Evolutionary conservation across 257 asterid species (phyloP).

Genomic region (Capsicum rhomboideum): DNA sequence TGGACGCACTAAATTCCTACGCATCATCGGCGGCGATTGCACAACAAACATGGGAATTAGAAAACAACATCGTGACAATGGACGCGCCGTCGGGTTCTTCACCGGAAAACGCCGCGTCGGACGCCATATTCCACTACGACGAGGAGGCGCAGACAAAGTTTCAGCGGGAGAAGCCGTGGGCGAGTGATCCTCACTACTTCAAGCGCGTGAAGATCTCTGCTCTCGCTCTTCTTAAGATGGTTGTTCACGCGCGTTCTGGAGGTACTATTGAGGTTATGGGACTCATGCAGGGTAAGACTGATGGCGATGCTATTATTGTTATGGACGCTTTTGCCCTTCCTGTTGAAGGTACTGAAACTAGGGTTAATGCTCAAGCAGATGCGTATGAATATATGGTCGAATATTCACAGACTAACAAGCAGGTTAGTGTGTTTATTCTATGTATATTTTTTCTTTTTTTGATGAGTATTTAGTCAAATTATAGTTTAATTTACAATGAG

Average conservation of each 20-base stretch:
- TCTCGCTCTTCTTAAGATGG: slow-evolving; percentile 96
- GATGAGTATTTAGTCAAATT: background rate
- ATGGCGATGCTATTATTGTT: slow-evolving; percentile 87
- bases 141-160: slow-evolving; percentile 64
- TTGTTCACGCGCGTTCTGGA: slow-evolving; percentile 97
- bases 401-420: slow-evolving; percentile 79
- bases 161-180: slow-evolving; percentile 92
- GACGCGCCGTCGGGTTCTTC: slow-evolving; percentile 21
- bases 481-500: background rate
- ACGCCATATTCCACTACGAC: slow-evolving; percentile 84
- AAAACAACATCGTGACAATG: slow-evolving; percentile 43
- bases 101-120: slow-evolving; percentile 44
- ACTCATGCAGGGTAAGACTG: slow-evolving; percentile 96
- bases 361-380: slow-evolving; percentile 99
- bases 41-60: slow-evolving; percentile 82
- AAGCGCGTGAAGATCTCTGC: slow-evolving; percentile 96
- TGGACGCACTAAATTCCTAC: slow-evolving; percentile 34
- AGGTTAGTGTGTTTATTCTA: slow-evolving; percentile 27
- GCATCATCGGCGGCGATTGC: slow-evolving; percentile 49
- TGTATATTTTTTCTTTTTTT: background rate
- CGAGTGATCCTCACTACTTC: slow-evolving; percentile 85
- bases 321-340: slow-evolving; percentile 99
- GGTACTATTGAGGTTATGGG: slow-evolving; percentile 99
- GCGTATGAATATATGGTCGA: slow-evolving; percentile 98
- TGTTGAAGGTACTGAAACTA: slow-evolving; percentile 97